Percentiles rank a stretch among this genome's conserved stretches.
Evolutionary conservation across 2,329 filamentous ascomycete species (phyloP).

Genomic region (Thermoascus crustaceus): DNA sequence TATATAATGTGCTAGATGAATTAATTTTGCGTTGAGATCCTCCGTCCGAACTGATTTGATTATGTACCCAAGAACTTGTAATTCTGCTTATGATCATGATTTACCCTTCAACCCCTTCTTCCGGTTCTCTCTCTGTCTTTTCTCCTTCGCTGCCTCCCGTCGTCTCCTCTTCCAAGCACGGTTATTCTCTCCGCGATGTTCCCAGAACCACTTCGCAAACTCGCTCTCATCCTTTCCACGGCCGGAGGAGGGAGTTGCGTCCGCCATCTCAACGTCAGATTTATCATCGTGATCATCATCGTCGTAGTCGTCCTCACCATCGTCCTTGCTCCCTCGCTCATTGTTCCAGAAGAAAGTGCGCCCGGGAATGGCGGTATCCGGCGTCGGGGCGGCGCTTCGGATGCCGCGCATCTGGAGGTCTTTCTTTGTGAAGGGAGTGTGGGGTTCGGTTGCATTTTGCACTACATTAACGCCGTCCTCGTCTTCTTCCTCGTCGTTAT

Average conservation of each 20-base stretch:
- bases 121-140: constrained; percentile 52
- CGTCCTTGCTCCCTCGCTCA: constrained; percentile 11
- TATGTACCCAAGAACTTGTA: too few relatives aligned
- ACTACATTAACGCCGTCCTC: constrained; percentile 40
- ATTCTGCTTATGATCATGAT: too few relatives aligned
- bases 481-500: constrained; percentile 43
- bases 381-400: constrained; percentile 88
- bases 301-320: constrained; percentile 12
- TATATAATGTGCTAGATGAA: too few relatives aligned
- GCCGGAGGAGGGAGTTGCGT: constrained; percentile 7
- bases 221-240: constrained; percentile 41
- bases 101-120: constrained; percentile 38
- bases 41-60: too few relatives aligned
- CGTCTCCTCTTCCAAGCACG: constrained; percentile 47
- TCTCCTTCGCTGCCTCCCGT: constrained; percentile 52
- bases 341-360: constrained; percentile 24
- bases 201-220: constrained; percentile 56
- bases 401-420: constrained; percentile 60
- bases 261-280: constrained; percentile 18
- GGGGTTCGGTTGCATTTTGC: constrained; percentile 44
- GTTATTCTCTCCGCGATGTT: constrained; percentile 43
- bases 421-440: constrained; percentile 74
- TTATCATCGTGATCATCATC: constrained; percentile 18
- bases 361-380: constrained; percentile 74
- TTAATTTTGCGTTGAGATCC: too few relatives aligned